Evolutionary conservation across 2,329 filamentous ascomycete species (phyloP), one percentile per base, ranked within the genome.

Genomic region (Beauveria asiatica): DNA sequence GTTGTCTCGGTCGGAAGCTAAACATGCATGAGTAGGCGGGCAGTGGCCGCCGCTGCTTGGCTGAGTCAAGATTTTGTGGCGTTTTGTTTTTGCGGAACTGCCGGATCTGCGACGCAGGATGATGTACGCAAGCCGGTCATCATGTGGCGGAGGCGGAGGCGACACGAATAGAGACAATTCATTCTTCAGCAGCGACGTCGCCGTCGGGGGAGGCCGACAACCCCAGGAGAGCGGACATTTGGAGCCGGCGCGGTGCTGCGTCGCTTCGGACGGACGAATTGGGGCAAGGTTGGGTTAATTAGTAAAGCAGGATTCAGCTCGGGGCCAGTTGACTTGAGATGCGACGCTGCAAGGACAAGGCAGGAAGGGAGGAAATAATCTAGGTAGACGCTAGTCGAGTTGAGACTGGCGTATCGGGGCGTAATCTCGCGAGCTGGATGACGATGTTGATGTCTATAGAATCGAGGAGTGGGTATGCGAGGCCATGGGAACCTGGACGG

Each of bases 31-130:
- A 49, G 23, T 57, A 33, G 53, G 30, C 9, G 1, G n/a, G 17
- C 55, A n/a, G n/a, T 37, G 4, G 19, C 21, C 5, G 25, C 23
- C 17, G 13, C 53, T 30, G 37, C 19, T 10, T n/a, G 5, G 11
- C 9, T 56, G 53, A 56, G 27, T 56, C 53, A 56, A 42, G 51
- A 54, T 39, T 39, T n/a, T 13, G 45, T 25, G 42, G 42, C 44
- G 27, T 48, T 23, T 25, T 51, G 5, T 19, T 21, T 37, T 10
- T 39, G 42, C 30, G 19, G 42, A 48, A 57, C 54, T 57, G 54
- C 54, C 54, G 54, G 54, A 57, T 57, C 54, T 16, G 23, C 44
- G 19, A 8, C 54, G 30, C 54, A 48, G 54, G 44, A 48, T 57
- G 44, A 57, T 57, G 54, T 48, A 48, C 54, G 54, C 42, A 46